These are phyloP conservation scores for Ophiostoma ulmi DNA, from an alignment of 2,329 filamentous ascomycete genomes.

Conservation along the genomic window DNA sequence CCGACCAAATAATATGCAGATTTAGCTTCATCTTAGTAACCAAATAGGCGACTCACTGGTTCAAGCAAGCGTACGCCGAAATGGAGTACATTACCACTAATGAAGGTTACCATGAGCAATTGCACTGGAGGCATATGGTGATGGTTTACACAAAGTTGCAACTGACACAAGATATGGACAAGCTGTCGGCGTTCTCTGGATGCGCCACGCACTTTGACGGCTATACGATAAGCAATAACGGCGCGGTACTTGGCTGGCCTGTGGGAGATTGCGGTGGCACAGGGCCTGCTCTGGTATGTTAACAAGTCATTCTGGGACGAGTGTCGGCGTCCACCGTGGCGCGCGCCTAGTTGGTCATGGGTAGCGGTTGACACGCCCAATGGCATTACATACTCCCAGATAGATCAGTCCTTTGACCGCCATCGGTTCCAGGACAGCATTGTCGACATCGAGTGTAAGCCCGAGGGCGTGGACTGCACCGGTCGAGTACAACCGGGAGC, in stretches of 20 bases:
- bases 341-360: background rate
- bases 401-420: background rate
- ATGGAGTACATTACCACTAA: background rate
- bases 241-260: background rate
- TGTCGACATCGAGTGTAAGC: background rate
- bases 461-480: background rate
- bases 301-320: background rate
- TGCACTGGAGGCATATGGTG: background rate
- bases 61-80: background rate
- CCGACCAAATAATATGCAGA: background rate
- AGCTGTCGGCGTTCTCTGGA: background rate
- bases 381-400: background rate
- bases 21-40: background rate
- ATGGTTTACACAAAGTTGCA: background rate
- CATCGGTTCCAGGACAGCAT: conserved; percentile 5
- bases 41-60: background rate
- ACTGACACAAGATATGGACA: background rate
- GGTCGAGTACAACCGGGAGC: background rate
- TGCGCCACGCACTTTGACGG: background rate
- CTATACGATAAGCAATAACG: background rate
- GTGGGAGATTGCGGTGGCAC: background rate
- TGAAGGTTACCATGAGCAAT: background rate
- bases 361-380: background rate
- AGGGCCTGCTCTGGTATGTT: conserved; percentile 2
- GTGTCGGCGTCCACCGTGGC: background rate